Evolutionary conservation across 352 stramenopile genomes (phyloP).

Genomic region (Pythium chondricola): DNA sequence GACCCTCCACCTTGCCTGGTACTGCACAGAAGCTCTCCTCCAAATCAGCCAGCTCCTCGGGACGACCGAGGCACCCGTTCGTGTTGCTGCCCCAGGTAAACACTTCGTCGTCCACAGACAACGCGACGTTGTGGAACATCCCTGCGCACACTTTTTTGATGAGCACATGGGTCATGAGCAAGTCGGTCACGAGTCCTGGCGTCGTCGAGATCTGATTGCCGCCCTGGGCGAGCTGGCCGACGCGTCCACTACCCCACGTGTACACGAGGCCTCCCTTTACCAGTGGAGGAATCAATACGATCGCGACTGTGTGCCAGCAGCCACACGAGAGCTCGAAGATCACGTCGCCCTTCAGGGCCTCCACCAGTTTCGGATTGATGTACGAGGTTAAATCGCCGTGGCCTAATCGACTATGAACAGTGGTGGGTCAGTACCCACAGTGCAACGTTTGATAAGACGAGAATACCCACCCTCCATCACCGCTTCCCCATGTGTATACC

Average conservation of each 20-base stretch:
- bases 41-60: conserved; percentile 55
- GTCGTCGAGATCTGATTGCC: conserved; percentile 56
- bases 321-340: conserved; percentile 75
- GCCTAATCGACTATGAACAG: conserved; percentile 52
- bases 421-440: too few relatives aligned
- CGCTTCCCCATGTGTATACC: conserved; percentile 75
- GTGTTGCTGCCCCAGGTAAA: conserved; percentile 93
- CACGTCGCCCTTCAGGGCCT: conserved; percentile 61
- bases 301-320: conserved; percentile 85
- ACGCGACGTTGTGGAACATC: conserved; percentile 89
- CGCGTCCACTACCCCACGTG: conserved; percentile 91
- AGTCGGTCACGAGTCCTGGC: conserved; percentile 74
- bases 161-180: conserved; percentile 75
- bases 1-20: conserved; percentile 62
- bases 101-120: conserved; percentile 90
- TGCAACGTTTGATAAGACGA: too few relatives aligned
- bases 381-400: conserved; percentile 69
- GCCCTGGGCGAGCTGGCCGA: conserved; percentile 79
- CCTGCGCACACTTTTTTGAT: conserved; percentile 83
- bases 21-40: conserved; percentile 82
- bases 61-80: conserved; percentile 84
- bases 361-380: conserved; percentile 67
- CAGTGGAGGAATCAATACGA: conserved; percentile 85
- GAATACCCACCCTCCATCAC: conserved; percentile 78
- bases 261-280: conserved; percentile 85